phyloP scores from a whole-genome alignment of 306 rosid genomes.

The Acmispon strigosus region DNA sequence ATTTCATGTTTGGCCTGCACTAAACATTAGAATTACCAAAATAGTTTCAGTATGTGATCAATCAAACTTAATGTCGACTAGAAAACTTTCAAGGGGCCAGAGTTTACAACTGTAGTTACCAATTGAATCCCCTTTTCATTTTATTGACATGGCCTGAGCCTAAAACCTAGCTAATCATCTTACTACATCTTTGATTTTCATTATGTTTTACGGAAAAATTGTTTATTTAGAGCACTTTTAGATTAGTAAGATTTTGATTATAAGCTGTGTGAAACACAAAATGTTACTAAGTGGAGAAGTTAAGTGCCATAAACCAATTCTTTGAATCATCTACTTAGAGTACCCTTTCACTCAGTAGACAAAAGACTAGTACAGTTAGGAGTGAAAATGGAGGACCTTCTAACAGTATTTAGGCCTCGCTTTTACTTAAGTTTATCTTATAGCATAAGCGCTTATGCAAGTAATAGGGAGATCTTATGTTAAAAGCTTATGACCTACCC shows the following conservation, averaged over 20 bases:
- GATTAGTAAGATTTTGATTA: neutral
- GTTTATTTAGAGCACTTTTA: neutral
- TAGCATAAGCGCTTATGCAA: too few relatives aligned
- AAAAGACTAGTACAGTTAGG: too few relatives aligned
- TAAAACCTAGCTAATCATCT: neutral
- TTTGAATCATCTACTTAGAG: too few relatives aligned
- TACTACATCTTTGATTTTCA: neutral
- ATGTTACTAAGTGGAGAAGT: neutral
- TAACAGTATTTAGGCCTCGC: too few relatives aligned
- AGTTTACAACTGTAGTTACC: neutral
- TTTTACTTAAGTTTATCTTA: too few relatives aligned
- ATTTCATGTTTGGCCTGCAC: conserved; percentile 78
- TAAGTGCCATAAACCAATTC: too few relatives aligned
- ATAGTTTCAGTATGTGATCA: conserved; percentile 5
- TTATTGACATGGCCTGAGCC: conserved; percentile 4
- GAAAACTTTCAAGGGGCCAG: neutral
- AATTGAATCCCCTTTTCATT: conserved; percentile 10
- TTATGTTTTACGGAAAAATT: neutral
- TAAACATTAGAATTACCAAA: conserved; percentile 32
- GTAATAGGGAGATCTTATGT: too few relatives aligned
- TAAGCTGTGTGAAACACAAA: neutral
- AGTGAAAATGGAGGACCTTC: too few relatives aligned
- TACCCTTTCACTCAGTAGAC: too few relatives aligned
- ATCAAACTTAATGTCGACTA: neutral
- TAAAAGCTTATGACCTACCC: too few relatives aligned